These are phyloP conservation scores for Solanum tacnaense DNA, from an alignment of 257 asterid genomes.

Conservation along the genomic window DNA sequence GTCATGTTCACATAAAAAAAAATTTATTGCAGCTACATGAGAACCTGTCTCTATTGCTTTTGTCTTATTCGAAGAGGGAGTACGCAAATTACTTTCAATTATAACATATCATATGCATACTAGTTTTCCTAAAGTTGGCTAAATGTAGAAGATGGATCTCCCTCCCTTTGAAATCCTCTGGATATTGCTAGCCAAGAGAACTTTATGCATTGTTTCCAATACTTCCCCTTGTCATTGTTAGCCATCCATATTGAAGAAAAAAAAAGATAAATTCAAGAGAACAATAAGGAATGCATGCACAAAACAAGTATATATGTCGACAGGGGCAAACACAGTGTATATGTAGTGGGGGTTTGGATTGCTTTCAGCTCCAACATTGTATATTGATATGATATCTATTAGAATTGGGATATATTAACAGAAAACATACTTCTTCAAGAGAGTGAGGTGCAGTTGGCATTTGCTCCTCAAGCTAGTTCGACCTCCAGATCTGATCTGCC, in stretches of 20 bases:
- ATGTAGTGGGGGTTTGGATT: neutral
- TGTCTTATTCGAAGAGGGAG: neutral
- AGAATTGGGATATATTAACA: neutral
- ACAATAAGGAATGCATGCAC: neutral
- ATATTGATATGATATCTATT: neutral
- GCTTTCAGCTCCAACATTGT: neutral
- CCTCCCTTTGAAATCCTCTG: neutral
- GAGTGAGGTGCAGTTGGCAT: neutral
- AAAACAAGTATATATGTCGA: neutral
- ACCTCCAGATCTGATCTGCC: neutral
- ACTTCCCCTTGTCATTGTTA: neutral
- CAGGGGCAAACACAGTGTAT: neutral
- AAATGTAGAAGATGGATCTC: neutral
- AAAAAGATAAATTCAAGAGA: neutral
- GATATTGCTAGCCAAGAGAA: neutral
- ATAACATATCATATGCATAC: neutral
- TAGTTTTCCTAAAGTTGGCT: neutral
- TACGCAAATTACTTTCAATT: neutral
- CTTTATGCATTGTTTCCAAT: neutral
- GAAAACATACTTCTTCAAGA: neutral
- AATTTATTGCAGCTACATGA: neutral
- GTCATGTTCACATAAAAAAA: neutral
- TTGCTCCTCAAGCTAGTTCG: neutral
- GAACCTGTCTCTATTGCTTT: neutral
- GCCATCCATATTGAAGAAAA: neutral